Percentiles rank a stretch among this genome's conserved stretches.
Evolutionary conservation across 148 eudicot genomes (phyloP).

Genomic region (Chenopodium album): DNA sequence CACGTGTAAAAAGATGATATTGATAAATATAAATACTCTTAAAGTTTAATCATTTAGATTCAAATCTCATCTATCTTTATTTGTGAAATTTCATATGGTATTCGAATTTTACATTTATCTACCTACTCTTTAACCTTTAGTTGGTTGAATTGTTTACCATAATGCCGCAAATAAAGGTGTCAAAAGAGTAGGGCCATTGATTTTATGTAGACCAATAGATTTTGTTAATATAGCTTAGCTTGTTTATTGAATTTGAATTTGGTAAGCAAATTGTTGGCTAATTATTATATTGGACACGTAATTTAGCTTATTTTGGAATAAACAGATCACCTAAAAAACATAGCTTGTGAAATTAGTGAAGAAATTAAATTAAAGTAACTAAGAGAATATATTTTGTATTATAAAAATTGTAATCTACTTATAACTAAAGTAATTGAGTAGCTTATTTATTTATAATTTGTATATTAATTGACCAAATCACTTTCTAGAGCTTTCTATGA

Average conservation of each 20-base stretch:
- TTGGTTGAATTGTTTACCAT: background rate
- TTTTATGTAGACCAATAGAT: background rate
- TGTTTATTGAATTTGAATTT: background rate
- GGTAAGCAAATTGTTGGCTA: conserved; percentile 1
- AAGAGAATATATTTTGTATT: background rate
- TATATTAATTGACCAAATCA: no score
- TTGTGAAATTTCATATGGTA: no score
- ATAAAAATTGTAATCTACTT: no score
- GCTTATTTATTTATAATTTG: no score
- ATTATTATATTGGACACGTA: background rate
- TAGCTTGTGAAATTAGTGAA: background rate
- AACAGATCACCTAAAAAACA: conserved; percentile 3
- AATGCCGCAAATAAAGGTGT: background rate
- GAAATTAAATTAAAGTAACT: background rate
- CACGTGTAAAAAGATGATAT: no score
- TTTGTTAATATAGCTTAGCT: background rate
- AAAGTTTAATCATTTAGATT: no score
- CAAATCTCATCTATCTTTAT: no score
- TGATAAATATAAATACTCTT: no score
- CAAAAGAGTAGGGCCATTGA: background rate
- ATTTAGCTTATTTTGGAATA: background rate
- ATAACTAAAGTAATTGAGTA: no score
- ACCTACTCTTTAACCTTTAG: no score
- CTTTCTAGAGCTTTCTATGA: no score
- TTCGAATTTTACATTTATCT: no score